phyloP scores from a whole-genome alignment of 768 basidiomycete species.

The Kondoa malvinella region DNA sequence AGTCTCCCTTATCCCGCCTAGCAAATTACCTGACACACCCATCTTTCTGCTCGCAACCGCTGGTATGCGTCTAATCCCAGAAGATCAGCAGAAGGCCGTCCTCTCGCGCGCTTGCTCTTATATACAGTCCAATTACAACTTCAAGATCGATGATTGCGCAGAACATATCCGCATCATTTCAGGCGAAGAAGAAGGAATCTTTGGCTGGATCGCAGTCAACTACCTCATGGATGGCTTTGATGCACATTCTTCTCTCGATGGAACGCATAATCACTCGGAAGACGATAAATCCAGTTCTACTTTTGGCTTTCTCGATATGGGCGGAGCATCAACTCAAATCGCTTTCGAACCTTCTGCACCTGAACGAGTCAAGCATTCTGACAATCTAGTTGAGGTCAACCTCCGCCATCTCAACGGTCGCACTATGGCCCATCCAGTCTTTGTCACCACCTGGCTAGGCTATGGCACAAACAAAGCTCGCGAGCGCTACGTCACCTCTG shows the following conservation, averaged over 20 bases:
- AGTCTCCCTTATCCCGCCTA: conserved; percentile 63
- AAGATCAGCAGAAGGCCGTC: conserved; percentile 51
- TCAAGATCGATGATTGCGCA: conserved; percentile 68
- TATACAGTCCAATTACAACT: conserved; percentile 55
- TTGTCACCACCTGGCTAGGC: conserved; percentile 95
- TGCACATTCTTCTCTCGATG: conserved; percentile 23
- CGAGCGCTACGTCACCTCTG: conserved; percentile 67
- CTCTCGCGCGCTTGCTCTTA: conserved; percentile 62
- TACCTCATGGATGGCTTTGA: conserved; percentile 94
- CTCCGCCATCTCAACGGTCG: conserved; percentile 65
- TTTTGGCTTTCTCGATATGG: conserved; percentile 98
- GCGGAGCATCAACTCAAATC: conserved; percentile 95
- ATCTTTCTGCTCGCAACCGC: conserved; percentile 90
- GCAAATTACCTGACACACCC: conserved; percentile 64
- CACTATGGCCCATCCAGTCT: conserved; percentile 77
- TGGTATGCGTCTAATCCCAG: conserved; percentile 76
- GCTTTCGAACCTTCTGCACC: conserved; percentile 70
- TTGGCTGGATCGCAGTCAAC: conserved; percentile 98
- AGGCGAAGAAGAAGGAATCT: conserved; percentile 93
- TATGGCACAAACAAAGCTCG: conserved; percentile 96
- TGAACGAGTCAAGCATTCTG: conserved; percentile 40
- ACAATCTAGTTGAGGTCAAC: conserved; percentile 60
- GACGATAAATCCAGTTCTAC: conserved; percentile 50
- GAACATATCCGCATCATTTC: conserved; percentile 83
- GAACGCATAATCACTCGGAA: conserved; percentile 27